phyloP scores from a whole-genome alignment of 1,284 basidiomycete genomes.

The Fistulinella staudtii region DNA sequence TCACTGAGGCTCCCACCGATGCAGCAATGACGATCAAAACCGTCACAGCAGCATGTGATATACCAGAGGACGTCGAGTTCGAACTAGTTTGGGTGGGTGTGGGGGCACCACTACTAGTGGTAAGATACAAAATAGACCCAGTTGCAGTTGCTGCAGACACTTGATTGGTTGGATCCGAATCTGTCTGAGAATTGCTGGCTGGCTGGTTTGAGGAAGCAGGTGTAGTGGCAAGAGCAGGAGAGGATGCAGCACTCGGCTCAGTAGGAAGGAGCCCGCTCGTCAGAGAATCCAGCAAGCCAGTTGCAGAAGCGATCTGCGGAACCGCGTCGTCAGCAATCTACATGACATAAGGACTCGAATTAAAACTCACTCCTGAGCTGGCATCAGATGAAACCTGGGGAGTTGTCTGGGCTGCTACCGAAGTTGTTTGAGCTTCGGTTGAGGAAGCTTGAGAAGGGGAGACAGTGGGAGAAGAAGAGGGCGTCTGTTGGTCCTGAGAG shows the following conservation, averaged over 20 bases:
- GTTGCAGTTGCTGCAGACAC: slow-evolving; percentile 2
- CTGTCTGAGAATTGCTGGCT: slow-evolving; percentile 14
- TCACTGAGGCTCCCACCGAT: slow-evolving; percentile 60
- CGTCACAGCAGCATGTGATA: slow-evolving; percentile 65
- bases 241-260: slow-evolving; percentile 14
- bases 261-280: slow-evolving; percentile 14
- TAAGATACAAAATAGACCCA: slow-evolving; percentile 18
- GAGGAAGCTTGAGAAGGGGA: slow-evolving; percentile 1
- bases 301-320: slow-evolving; percentile 16
- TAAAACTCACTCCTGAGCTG: slow-evolving; percentile 20
- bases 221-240: slow-evolving; percentile 9
- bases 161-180: slow-evolving; percentile 8
- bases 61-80: slow-evolving; percentile 26
- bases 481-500: background rate
- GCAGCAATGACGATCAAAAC: slow-evolving; percentile 66
- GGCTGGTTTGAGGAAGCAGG: slow-evolving; percentile 19
- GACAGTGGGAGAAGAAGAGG: slow-evolving; percentile 6
- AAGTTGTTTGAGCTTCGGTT: slow-evolving; percentile 7
- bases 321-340: slow-evolving; percentile 7
- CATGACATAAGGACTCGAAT: background rate
- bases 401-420: slow-evolving; percentile 14
- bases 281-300: slow-evolving; percentile 7
- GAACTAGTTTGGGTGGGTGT: slow-evolving; percentile 25
- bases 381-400: slow-evolving; percentile 12
- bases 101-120: slow-evolving; percentile 15